Evolutionary conservation across 2,329 filamentous ascomycete species (phyloP).

Genomic region (Stachybotrys elegans): DNA sequence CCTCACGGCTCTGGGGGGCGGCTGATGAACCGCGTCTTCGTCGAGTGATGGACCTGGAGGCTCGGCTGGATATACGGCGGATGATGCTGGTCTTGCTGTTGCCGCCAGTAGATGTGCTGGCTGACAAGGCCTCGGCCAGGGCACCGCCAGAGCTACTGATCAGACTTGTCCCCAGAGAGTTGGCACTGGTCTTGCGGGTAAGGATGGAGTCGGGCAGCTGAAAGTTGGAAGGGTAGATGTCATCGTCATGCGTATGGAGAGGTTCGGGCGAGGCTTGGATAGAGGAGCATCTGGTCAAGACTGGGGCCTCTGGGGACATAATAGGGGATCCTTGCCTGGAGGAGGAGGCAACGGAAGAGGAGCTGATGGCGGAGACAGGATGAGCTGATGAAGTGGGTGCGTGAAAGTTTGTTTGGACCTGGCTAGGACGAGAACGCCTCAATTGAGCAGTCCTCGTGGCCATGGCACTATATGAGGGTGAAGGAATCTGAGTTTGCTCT

Average conservation of each 20-base stretch:
- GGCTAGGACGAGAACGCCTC: constrained; percentile 38
- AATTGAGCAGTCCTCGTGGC: constrained; percentile 21
- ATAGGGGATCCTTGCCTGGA: constrained; percentile 52
- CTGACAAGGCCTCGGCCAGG: constrained; percentile 35
- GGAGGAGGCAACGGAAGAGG: constrained; percentile 50
- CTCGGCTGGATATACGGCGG: constrained; percentile 77
- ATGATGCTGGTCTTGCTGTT: constrained; percentile 54
- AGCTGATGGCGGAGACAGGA: constrained; percentile 50
- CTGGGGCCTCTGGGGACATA: constrained; percentile 48
- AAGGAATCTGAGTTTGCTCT: constrained; percentile 15
- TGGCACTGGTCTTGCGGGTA: constrained; percentile 52
- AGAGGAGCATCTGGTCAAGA: constrained; percentile 56
- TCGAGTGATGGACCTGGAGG: constrained; percentile 59
- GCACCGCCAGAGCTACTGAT: constrained; percentile 50
- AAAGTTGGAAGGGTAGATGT: constrained; percentile 49
- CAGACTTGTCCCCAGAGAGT: constrained; percentile 59
- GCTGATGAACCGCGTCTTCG: constrained; percentile 74
- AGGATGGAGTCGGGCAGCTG: constrained; percentile 71
- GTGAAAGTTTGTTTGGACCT: constrained; percentile 42
- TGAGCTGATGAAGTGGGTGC: constrained; percentile 33
- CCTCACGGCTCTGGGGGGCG: constrained; percentile 71
- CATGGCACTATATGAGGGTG: constrained; percentile 10
- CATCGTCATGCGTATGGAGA: constrained; percentile 49
- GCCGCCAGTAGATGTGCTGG: constrained; percentile 12
- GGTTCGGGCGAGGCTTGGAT: constrained; percentile 64